Percentiles rank a stretch among this genome's conserved stretches.
These are phyloP conservation scores for Penicillium angulare DNA, from an alignment of 495 filamentous ascomycete genomes.

Conservation along the genomic window DNA sequence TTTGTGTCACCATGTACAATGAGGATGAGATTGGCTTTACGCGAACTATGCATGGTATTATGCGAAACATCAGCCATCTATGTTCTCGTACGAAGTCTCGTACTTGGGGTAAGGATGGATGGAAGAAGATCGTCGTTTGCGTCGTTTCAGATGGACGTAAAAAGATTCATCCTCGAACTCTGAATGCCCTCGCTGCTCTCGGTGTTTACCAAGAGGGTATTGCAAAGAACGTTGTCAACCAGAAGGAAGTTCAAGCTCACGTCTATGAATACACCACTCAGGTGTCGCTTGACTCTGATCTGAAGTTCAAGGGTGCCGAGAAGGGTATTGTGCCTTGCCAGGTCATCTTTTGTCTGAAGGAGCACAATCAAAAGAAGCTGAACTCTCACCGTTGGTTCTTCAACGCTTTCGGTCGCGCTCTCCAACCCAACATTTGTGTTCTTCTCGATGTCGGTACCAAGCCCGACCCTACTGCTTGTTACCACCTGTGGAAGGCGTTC, in stretches of 20 bases:
- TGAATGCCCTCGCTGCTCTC: constrained; percentile 95
- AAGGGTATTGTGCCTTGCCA: constrained; percentile 99
- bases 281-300: constrained; percentile 88
- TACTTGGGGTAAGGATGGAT: constrained; percentile 95
- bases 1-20: constrained; percentile 99
- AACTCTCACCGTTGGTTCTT: constrained; percentile 99
- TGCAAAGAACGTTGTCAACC: constrained; percentile 96
- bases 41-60: constrained; percentile 97
- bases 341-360: constrained; percentile 98
- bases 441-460: constrained; percentile 94
- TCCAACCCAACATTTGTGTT: constrained; percentile 96
- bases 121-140: constrained; percentile 99
- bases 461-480: constrained; percentile 81
- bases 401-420: constrained; percentile 90
- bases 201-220: constrained; percentile 99
- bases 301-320: constrained; percentile 98
- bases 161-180: constrained; percentile 89
- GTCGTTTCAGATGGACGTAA: constrained; percentile 91
- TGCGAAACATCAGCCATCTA: constrained; percentile 97
- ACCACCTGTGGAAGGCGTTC: constrained; percentile 98
- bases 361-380: constrained; percentile 96
- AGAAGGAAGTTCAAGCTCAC: constrained; percentile 79
- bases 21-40: constrained; percentile 96
- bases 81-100: constrained; percentile 88
- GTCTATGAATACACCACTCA: constrained; percentile 99